Evolutionary conservation across 306 rosid genomes (phyloP), one percentile per base, ranked within the genome.

Genomic region (Trifolium dubium): DNA sequence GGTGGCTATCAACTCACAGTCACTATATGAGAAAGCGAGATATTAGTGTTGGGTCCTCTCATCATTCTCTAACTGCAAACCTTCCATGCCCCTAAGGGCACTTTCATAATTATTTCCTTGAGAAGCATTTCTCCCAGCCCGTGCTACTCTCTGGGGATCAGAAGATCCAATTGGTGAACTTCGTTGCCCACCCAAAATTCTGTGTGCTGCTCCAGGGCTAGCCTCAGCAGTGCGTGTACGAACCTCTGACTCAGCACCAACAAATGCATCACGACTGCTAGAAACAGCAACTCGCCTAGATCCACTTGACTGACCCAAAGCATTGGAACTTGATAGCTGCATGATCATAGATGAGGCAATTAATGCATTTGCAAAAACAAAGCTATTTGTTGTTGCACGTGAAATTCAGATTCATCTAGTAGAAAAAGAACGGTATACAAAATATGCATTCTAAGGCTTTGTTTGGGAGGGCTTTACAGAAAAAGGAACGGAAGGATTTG

Each of bases 201-300:
- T 82, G 67, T 83, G 87, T 15, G 85, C 85, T 37, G 82, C 87
- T 64, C 96, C 94, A 66, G 96, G 86, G 81, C 90, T 93, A 30
- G 90, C 90, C 69, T 90, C 95, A 1, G 86, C 81, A 15, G 96
- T 78, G 6, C 85, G 92, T 2, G 87, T 49, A 14, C 92, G 96
- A 23, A 81, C 69, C 61, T 92, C 96, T 29, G 91, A 85, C 74
- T 92, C 98, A n/a, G 89, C 83, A 71, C 89, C 87, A 65, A 75
- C 77, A 67, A 84, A 85, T 58, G 94, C 92, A 15, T 92, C 95
- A 2, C 92, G 89, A 69, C 92, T 85, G 85, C 93, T 54, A 62
- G 98, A 87, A 76, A 83, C 88, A 64, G 90, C 96, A 55, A 83
- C 93, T 53, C 93, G 92, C 85, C 97, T 88, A n/a, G 93, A 88